Percentiles rank a stretch among this genome's conserved stretches.
Evolutionary conservation across 1,139 yeast genomes (phyloP).

Genomic region (Candida labiduridarum): DNA sequence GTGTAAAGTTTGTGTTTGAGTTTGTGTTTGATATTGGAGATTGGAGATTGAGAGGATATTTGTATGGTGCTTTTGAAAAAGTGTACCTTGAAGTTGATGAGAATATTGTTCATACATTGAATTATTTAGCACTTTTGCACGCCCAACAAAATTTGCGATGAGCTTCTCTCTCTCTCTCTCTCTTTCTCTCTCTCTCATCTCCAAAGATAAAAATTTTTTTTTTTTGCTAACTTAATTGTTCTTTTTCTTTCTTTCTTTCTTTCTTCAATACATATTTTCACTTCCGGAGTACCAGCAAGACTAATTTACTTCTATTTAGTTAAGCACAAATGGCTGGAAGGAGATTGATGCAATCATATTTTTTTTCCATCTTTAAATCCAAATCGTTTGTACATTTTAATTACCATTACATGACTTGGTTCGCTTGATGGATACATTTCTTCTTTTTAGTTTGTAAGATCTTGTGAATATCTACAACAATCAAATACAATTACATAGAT

Average conservation of each 20-base stretch:
- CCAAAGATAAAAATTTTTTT: constrained; percentile 7
- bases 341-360: constrained; percentile 26
- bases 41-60: too few species aligned
- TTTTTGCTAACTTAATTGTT: constrained; percentile 9
- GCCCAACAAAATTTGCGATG: background rate
- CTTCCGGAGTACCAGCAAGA: constrained; percentile 57
- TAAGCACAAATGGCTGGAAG: constrained; percentile 57
- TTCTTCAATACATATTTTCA: constrained; percentile 34
- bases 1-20: too few species aligned
- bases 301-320: constrained; percentile 44
- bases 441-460: background rate
- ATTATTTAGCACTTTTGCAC: background rate
- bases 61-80: too few species aligned
- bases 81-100: too few species aligned
- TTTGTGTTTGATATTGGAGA: too few species aligned
- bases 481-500: background rate
- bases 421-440: constrained; percentile 50
- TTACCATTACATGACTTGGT: constrained; percentile 26
- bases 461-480: background rate
- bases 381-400: constrained; percentile 15
- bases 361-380: constrained; percentile 39
- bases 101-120: background rate
- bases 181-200: background rate
- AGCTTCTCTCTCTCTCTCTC: background rate
- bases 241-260: constrained; percentile 16